A percentile compares a stretch with the other conserved stretches of the same genome.
These are phyloP conservation scores for Microbotryum scabiosae DNA, from an alignment of 1,284 basidiomycete genomes.

Conservation along the genomic window DNA sequence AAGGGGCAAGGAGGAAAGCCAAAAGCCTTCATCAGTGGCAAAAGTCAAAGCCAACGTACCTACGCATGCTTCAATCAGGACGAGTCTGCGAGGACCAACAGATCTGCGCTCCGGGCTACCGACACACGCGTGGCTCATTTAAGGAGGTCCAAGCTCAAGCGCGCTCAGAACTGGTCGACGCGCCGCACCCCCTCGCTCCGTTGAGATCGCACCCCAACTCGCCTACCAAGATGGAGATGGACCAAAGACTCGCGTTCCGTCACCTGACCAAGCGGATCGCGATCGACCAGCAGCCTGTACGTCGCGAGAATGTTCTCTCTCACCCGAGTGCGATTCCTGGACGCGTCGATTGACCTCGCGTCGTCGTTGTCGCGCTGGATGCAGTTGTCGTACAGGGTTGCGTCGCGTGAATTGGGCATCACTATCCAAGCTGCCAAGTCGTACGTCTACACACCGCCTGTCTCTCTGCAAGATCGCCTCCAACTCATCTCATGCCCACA, in stretches of 20 bases:
- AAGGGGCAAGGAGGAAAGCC: too few relatives aligned
- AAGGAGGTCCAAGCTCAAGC: too few relatives aligned
- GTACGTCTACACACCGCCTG: neutral
- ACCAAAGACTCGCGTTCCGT: slow-evolving; percentile 8
- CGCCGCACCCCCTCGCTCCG: too few relatives aligned
- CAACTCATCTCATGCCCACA: neutral
- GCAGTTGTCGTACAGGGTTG: slow-evolving; percentile 24
- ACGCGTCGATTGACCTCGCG: neutral
- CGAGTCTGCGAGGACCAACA: too few relatives aligned
- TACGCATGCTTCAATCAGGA: too few relatives aligned
- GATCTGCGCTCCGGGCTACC: too few relatives aligned
- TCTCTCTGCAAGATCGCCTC: neutral
- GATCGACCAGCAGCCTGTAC: slow-evolving; percentile 14
- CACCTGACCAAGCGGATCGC: slow-evolving; percentile 20
- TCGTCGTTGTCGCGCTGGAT: neutral
- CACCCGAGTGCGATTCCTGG: neutral
- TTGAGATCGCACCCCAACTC: too few relatives aligned
- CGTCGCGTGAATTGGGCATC: slow-evolving; percentile 16
- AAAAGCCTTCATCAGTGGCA: too few relatives aligned
- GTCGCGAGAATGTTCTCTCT: neutral
- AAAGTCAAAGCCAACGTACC: too few relatives aligned
- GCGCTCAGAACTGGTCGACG: too few relatives aligned
- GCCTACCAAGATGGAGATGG: slow-evolving; percentile 3
- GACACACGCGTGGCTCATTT: too few relatives aligned
- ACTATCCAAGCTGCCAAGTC: slow-evolving; percentile 14